A percentile compares a stretch with the other conserved stretches of the same genome.
These are phyloP conservation scores for Chlamydomonas incerta DNA, from an alignment of 139 green algal genomes.

Conservation along the genomic window DNA sequence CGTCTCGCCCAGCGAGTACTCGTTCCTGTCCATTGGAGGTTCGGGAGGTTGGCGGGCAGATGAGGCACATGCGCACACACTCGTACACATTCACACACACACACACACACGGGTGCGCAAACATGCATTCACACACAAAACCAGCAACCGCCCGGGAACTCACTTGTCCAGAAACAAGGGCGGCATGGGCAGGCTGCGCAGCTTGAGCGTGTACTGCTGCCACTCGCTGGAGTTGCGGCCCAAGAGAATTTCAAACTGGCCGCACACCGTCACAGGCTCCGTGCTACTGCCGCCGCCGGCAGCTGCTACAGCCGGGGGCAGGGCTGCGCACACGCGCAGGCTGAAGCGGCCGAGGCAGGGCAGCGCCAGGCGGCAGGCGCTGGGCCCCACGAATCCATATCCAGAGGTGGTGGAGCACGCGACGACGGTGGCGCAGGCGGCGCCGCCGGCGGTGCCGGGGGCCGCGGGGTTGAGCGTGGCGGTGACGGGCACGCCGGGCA, in stretches of 20 bases:
- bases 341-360: slow-evolving; percentile 53
- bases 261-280: slow-evolving; percentile 12
- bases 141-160: too few species aligned
- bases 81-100: too few species aligned
- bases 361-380: slow-evolving; percentile 48
- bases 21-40: background rate
- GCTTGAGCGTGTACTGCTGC: background rate
- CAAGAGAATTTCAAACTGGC: background rate
- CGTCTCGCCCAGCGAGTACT: background rate
- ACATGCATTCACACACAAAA: too few species aligned
- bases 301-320: background rate
- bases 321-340: slow-evolving; percentile 29
- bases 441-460: background rate
- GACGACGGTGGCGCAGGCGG: background rate
- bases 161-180: slow-evolving; percentile 29
- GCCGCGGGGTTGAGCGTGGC: slow-evolving; percentile 10
- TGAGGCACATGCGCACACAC: too few species aligned
- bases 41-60: too few species aligned
- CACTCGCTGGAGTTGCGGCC: slow-evolving; percentile 49
- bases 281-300: background rate
- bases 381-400: background rate
- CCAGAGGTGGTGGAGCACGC: background rate
- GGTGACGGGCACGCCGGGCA: slow-evolving; percentile 27
- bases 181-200: background rate
- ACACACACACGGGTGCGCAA: too few species aligned